A percentile compares a stretch with the other conserved stretches of the same genome.
Evolutionary conservation across 768 basidiomycete species (phyloP).

Genomic region (Lactifluus volemus): DNA sequence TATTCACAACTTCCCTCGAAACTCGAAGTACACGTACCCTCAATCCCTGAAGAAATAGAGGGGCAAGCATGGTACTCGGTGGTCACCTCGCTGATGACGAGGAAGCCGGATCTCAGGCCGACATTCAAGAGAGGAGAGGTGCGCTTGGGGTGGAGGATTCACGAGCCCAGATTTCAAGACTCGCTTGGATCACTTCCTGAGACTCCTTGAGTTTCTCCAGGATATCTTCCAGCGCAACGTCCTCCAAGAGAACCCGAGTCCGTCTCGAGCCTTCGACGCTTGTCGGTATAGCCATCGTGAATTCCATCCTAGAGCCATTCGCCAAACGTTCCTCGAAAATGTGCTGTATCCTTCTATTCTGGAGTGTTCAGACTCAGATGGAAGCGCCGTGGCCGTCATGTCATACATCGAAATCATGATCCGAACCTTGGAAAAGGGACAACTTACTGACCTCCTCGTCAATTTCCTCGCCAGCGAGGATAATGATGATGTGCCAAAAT

Average conservation of each 20-base stretch:
- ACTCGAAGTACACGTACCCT: conserved; percentile 53
- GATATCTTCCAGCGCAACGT: conserved; percentile 73
- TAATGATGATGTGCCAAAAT: conserved; percentile 53
- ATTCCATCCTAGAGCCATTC: conserved; percentile 78
- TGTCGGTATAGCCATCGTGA: conserved; percentile 73
- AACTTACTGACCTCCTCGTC: conserved; percentile 61
- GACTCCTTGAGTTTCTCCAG: conserved; percentile 84
- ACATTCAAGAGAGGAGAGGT: conserved; percentile 41
- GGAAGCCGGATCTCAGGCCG: conserved; percentile 43
- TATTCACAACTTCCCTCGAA: conserved; percentile 89
- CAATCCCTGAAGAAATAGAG: conserved; percentile 31
- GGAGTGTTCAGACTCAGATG: conserved; percentile 87
- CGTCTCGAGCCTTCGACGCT: conserved; percentile 49
- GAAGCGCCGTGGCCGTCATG: conserved; percentile 94
- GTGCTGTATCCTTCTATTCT: conserved; percentile 88
- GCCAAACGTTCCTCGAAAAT: conserved; percentile 84
- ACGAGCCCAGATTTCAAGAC: conserved; percentile 64
- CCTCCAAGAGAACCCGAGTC: conserved; percentile 32
- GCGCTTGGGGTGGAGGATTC: conserved; percentile 72
- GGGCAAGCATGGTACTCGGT: conserved; percentile 67
- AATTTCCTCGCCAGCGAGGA: conserved; percentile 81
- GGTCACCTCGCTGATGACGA: conserved; percentile 47
- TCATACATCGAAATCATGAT: conserved; percentile 90
- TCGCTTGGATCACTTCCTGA: conserved; percentile 83
- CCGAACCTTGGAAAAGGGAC: conserved; percentile 59